Evolutionary conservation across 306 rosid genomes (phyloP), one percentile per base, ranked within the genome.

Genomic region (Bauhinia variegata): DNA sequence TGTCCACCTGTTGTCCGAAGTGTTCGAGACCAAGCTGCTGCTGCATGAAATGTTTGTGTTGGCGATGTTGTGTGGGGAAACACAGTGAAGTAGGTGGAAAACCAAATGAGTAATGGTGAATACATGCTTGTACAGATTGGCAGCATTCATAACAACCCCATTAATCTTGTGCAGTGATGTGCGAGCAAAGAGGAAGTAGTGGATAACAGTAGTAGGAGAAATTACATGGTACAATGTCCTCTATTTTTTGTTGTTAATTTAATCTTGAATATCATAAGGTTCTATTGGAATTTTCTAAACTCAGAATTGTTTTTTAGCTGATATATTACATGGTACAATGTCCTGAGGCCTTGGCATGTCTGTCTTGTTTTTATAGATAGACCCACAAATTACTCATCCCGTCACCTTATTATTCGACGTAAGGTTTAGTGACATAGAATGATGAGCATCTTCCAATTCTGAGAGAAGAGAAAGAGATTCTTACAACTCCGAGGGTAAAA

Each of bases 41-140:
- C 41, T 36, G 87, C 84, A 54, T 55, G 38, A 46, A 32, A 43
- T 83, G 89, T 78, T 78, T 78, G 16, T 73, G 82, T 17, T 87
- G 88, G 84, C 72, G 33, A 54, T 85, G 88, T 73, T 85, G 91
- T 62, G 60, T 69, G 60, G 87, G 88, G 72, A 80, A 63, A 49
- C 77, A 72, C 39, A 63, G 43, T 41, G 76, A 79, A 39, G 60
- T 18, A 71, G 54, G 59, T 5, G 70, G 73, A 52, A 73, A 75
- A 74, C 83, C 52, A 55, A 77, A 51, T 60, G 87, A 87, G 38
- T 83, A 73, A 74, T 64, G 76, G 63, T 76, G 52, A 67, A 62
- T 16, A 19, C 52, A 70, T 66, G 68, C 44, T 50, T 84, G 85
- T 89, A 85, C 73, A 89, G 86, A 67, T 36, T 79, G 80, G 63